Evolutionary conservation across 2,329 filamentous ascomycete species (phyloP), one percentile per base, ranked within the genome.

Genomic region (Aureobasidium sp.): DNA sequence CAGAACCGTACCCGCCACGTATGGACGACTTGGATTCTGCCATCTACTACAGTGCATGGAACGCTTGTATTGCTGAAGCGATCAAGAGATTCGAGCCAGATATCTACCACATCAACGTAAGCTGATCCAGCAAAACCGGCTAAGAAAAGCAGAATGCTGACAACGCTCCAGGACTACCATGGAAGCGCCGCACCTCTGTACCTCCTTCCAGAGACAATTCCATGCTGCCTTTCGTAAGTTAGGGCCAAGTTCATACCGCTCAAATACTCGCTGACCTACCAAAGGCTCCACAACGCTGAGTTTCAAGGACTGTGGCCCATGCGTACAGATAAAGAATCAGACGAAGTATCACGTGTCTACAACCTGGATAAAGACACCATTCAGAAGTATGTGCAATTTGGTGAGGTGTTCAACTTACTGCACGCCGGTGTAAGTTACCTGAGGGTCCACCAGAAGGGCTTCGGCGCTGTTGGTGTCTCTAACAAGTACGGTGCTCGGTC

Each of bases 261-360:
- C 20, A 17, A 27, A n/a, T 1, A 29, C 7, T 11, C n/a, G 9
- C 47, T 51, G 25, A 51, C 29, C 5, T 4, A 6, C n/a, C 36
- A 20, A 3, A 39, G 49, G 3, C 81, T 88, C 12, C 86, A 88
- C 71, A 88, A 88, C 66, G 85, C 85, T 55, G 85, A 88, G 65
- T 88, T 88, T 67, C 85, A 88, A 70, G 85, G 85, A 53, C 75
- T 87, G 31, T 88, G 85, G 85, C 84, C 84, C 0, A 86, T 88
- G 81, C 78, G 85, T 5, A 85, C 81, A 8, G 77, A 81, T 5
- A 79, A 82, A 48, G 85, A 88, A 67, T 78, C 79, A 61, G 79
- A 81, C 48, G 85, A 88, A 71, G 83, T 88, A 4, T 87, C 84
- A 70, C 78, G 79, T 6, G 83, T 87, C 36, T 88, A 85, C 73